Conservation (phyloP, 108 stramenopile genomes). For the Nitzschia putrida region DNA sequence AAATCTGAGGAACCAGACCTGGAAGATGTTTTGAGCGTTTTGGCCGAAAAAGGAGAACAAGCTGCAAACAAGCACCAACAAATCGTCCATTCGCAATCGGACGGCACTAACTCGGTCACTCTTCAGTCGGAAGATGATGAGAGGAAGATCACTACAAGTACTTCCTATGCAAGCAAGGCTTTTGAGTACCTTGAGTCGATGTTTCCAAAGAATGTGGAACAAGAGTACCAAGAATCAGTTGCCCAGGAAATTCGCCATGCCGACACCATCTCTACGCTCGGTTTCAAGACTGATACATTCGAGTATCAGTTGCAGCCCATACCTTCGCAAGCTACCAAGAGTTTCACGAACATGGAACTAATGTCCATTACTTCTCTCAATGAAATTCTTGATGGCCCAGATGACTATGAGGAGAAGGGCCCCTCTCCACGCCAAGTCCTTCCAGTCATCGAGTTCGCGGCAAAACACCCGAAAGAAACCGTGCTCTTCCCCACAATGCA, state of each 20-base stretch:
- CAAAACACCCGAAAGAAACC: background rate
- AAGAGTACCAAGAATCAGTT: constrained; percentile 8
- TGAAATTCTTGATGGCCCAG: constrained; percentile 35
- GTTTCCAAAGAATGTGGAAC: constrained; percentile 23
- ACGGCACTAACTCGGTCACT: constrained; percentile 6
- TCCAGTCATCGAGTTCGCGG: constrained; percentile 12
- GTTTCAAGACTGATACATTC: constrained; percentile 32
- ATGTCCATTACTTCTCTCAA: constrained; percentile 39
- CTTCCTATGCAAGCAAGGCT: constrained; percentile 18
- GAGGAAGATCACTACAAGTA: background rate
- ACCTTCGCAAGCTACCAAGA: constrained; percentile 9
- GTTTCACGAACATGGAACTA: constrained; percentile 22
- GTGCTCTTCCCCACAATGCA: no score
- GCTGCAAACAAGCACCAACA: constrained; percentile 17
- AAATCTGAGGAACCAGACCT: constrained; percentile 19
- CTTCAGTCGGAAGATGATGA: background rate
- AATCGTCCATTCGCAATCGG: constrained; percentile 15
- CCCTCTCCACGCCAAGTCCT: constrained; percentile 18
- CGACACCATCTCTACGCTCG: constrained; percentile 28
- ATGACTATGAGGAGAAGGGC: constrained; percentile 3
- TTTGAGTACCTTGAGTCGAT: constrained; percentile 33
- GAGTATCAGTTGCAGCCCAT: constrained; percentile 19
- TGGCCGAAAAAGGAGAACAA: constrained; percentile 34
- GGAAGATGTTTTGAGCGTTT: constrained; percentile 24
- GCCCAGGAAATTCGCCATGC: constrained; percentile 6